Evolutionary conservation across 1,139 yeast genomes (phyloP), one percentile per base, ranked within the genome.

Genomic region (Pichia sp.): DNA sequence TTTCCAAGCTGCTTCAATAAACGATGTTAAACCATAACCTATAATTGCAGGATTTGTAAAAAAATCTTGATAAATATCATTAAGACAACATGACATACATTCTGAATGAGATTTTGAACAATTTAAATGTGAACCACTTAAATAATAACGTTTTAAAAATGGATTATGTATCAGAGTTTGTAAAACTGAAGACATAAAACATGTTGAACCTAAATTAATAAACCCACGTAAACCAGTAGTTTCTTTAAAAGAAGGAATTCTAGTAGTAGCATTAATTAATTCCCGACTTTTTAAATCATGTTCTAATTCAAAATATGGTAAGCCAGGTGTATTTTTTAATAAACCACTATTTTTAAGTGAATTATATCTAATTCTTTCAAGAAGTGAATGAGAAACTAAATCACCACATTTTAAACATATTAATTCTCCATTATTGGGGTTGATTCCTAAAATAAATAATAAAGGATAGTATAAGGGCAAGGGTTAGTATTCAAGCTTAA

Each of bases 141-240:
- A 73, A 56, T 86, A 87, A 51, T 82, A 83, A 55, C 80, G 76
- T 49, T 92, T 76, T 37, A 92, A 73, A 46, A 87, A 71, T 10
- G 97, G 97, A 59, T 90, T 90, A 62, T 92, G 97, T 42, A 92
- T 70, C 38, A 90, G 66, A 0, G 95, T 78, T 66, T 92, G 98
- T 37, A 92, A 65, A 20, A 89, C 80, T 34, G 94, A 86, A 53
- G 95, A 85, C 86, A 92, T 90, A 66, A 87, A 92, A 66, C 98
- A 92, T 0, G 98, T 92, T 0, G 97, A 86, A 0, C 98, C 98
- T 78, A 92, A 78, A 62, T 92, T 92, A 45, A 89, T 82, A 55
- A 92, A 78, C 3, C 98, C 98, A 49, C 84, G 75, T 26, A 92
- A 67, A 0, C 97, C 97, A 16, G 81, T 74, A 3, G 78, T 70